Percentiles rank a stretch among this genome's conserved stretches.
These are phyloP conservation scores for Agrostemma githago DNA, from an alignment of 148 eudicot species.

Conservation along the genomic window DNA sequence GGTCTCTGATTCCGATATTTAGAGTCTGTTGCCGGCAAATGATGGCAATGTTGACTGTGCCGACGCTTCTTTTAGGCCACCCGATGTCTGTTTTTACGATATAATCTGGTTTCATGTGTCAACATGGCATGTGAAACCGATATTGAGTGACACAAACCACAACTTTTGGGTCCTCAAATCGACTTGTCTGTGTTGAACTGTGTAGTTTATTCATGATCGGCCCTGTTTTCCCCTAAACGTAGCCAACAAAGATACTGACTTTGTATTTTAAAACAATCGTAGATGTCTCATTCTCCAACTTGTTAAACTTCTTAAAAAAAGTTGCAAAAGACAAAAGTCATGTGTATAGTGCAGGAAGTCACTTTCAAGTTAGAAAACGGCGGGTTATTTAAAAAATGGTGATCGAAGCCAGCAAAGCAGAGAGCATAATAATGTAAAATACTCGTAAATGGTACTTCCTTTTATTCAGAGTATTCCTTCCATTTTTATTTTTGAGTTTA, in stretches of 20 bases:
- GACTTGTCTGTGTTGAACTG: not conserved
- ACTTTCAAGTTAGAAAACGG: not conserved
- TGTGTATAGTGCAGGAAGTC: not conserved
- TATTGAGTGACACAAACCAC: not conserved
- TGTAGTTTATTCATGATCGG: not conserved
- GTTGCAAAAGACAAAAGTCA: too few species aligned
- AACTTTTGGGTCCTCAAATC: not conserved
- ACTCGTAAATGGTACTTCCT: too few species aligned
- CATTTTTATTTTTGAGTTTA: too few species aligned
- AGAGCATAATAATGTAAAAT: too few species aligned
- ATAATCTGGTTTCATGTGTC: too few species aligned
- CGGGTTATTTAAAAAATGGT: not conserved
- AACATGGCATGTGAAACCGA: not conserved
- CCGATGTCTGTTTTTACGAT: not conserved
- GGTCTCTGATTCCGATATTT: conserved; percentile 46
- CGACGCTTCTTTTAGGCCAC: too few species aligned
- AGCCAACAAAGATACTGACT: too few species aligned
- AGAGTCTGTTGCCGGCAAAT: not conserved
- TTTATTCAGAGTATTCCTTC: too few species aligned
- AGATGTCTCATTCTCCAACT: not conserved
- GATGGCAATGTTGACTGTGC: not conserved
- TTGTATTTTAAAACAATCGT: not conserved
- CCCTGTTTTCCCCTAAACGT: not conserved
- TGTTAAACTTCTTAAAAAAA: too few species aligned
- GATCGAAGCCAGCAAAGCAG: not conserved